Conservation (phyloP, 2,329 filamentous ascomycete species). For the Colletotrichum incanum region DNA sequence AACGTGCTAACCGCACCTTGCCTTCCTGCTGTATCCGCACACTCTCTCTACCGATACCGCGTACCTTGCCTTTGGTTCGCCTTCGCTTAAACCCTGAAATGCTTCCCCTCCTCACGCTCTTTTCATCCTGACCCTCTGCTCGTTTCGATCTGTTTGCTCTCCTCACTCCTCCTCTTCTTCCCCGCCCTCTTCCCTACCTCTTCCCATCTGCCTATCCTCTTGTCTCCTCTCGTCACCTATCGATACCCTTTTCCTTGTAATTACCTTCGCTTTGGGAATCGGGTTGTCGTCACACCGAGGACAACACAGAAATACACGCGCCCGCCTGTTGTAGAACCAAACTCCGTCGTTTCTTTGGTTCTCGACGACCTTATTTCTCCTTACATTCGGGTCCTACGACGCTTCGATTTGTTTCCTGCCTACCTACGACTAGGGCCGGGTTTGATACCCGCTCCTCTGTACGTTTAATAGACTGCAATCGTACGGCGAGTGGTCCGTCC, state of each 20-base stretch:
- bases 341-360: constrained; percentile 30
- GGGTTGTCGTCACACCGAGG: constrained; percentile 30
- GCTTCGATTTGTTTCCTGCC: constrained; percentile 7
- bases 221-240: constrained; percentile 20
- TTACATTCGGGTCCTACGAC: constrained; percentile 18
- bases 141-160: constrained; percentile 32
- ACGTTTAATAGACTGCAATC: constrained; percentile 30
- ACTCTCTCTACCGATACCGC: background rate
- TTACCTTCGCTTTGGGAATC: constrained; percentile 34
- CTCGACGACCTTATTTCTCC: background rate
- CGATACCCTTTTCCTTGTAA: constrained; percentile 43
- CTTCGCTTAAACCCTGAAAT: constrained; percentile 42
- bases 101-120: constrained; percentile 41
- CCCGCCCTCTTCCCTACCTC: background rate
- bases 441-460: constrained; percentile 40
- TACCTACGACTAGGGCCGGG: constrained; percentile 17
- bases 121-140: constrained; percentile 40
- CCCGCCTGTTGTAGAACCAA: constrained; percentile 23
- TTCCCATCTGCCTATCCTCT: constrained; percentile 15
- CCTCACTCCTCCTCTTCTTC: constrained; percentile 11
- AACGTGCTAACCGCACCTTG: constrained; percentile 22
- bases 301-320: constrained; percentile 10
- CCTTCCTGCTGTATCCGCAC: constrained; percentile 11
- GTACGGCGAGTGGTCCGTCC: constrained; percentile 17
- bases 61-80: constrained; percentile 29